These are phyloP conservation scores for Penicillium goetzii DNA, from an alignment of 495 filamentous ascomycete species.

Conservation along the genomic window DNA sequence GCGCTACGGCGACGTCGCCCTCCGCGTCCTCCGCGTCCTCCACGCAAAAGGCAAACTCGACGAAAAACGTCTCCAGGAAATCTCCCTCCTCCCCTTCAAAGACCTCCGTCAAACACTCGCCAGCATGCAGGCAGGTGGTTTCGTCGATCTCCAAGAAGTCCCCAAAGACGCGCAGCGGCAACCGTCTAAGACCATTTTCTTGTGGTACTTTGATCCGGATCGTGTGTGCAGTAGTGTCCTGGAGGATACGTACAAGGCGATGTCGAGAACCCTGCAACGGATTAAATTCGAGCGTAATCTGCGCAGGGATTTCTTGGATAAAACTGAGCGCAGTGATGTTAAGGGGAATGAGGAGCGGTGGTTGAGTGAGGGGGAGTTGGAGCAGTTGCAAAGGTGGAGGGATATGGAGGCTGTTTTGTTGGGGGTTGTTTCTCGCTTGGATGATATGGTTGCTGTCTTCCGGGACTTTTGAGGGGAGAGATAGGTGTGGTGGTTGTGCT, in stretches of 20 bases:
- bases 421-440: constrained; percentile 74
- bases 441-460: constrained; percentile 81
- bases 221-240: constrained; percentile 66
- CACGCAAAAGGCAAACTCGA: constrained; percentile 86
- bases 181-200: constrained; percentile 77
- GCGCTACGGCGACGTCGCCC: constrained; percentile 72
- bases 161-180: constrained; percentile 80
- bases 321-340: constrained; percentile 82
- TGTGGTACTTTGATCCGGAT: constrained; percentile 87
- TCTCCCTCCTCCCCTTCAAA: constrained; percentile 76
- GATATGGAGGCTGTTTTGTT: constrained; percentile 75
- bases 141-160: constrained; percentile 89
- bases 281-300: constrained; percentile 70
- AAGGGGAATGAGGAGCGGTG: constrained; percentile 77
- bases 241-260: constrained; percentile 81
- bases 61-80: constrained; percentile 77
- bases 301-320: constrained; percentile 67
- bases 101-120: constrained; percentile 80
- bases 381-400: constrained; percentile 67
- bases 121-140: constrained; percentile 78
- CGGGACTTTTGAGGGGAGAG: constrained; percentile 71
- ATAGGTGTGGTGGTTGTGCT: background rate
- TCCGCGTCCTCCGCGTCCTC: constrained; percentile 79
- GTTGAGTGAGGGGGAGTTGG: constrained; percentile 68
- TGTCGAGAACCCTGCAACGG: constrained; percentile 83